phyloP scores from a whole-genome alignment of 2,329 filamentous ascomycete genomes.

The Didymella sp. region DNA sequence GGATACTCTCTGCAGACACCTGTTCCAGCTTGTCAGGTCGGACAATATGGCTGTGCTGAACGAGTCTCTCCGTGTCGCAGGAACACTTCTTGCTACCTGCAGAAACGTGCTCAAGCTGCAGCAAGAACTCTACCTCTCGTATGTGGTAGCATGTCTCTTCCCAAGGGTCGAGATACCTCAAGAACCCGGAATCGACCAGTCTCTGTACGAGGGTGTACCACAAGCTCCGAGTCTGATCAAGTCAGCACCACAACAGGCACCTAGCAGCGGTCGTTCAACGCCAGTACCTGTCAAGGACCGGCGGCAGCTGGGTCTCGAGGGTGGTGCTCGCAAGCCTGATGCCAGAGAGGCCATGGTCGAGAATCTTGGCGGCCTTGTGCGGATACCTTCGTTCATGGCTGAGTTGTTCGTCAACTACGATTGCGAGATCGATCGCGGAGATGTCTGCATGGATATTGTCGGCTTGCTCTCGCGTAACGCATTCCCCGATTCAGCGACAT shows the following conservation, averaged over 20 bases:
- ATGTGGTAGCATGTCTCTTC: slow-evolving; percentile 91
- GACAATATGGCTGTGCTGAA: slow-evolving; percentile 96
- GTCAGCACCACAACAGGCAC: slow-evolving; percentile 70
- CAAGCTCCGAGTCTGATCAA: slow-evolving; percentile 89
- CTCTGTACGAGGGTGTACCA: slow-evolving; percentile 90
- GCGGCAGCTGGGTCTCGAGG: slow-evolving; percentile 90
- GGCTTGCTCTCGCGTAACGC: slow-evolving; percentile 92
- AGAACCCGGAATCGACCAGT: slow-evolving; percentile 88
- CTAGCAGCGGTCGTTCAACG: slow-evolving; percentile 79
- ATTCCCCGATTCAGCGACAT: slow-evolving; percentile 94
- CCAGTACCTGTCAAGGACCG: slow-evolving; percentile 92
- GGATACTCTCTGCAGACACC: slow-evolving; percentile 88
- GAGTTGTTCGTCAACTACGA: slow-evolving; percentile 99
- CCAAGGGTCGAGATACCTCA: slow-evolving; percentile 92
- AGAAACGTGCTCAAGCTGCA: slow-evolving; percentile 90
- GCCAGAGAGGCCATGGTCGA: slow-evolving; percentile 98
- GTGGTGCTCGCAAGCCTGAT: slow-evolving; percentile 89
- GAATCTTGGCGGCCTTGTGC: slow-evolving; percentile 86
- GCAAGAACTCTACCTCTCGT: slow-evolving; percentile 94
- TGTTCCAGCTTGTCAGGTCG: slow-evolving; percentile 94
- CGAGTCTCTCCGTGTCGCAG: slow-evolving; percentile 89
- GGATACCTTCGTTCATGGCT: slow-evolving; percentile 93
- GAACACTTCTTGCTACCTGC: slow-evolving; percentile 89
- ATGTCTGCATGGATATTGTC: slow-evolving; percentile 94
- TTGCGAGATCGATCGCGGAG: slow-evolving; percentile 87